Conservation (phyloP, 495 filamentous ascomycete species). For the Glarea lozoyensis region DNA sequence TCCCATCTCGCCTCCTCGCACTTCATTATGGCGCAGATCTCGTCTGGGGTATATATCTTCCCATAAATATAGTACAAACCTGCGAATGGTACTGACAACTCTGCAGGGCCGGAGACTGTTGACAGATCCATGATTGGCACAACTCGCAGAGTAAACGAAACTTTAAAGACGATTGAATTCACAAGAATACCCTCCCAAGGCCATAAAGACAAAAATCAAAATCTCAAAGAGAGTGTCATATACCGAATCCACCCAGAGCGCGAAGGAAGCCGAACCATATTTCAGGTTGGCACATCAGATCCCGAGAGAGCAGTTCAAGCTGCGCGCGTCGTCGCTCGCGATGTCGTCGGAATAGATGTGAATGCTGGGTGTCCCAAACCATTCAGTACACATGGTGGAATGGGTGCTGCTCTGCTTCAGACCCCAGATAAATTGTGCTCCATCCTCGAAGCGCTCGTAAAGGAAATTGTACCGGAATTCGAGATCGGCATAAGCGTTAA, state of each 20-base stretch:
- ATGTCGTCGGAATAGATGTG: conserved; percentile 91
- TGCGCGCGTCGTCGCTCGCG: conserved; percentile 68
- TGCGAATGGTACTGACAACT: conserved; percentile 3
- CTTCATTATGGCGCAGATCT: conserved; percentile 94
- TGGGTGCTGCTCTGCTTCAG: conserved; percentile 84
- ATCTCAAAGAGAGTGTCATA: conserved; percentile 60
- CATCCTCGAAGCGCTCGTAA: conserved; percentile 74
- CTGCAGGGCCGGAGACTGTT: conserved; percentile 77
- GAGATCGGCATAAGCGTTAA: conserved; percentile 92
- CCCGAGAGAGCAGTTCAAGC: conserved; percentile 76
- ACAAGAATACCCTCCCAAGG: conserved; percentile 64
- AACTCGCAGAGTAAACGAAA: conserved; percentile 61
- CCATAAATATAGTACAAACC: background rate
- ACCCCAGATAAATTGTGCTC: conserved; percentile 73
- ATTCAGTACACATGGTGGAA: conserved; percentile 82
- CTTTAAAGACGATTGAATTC: conserved; percentile 73
- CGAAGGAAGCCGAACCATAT: conserved; percentile 68
- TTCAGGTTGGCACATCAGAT: conserved; percentile 81
- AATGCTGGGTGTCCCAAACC: conserved; percentile 97
- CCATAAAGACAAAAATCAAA: conserved; percentile 29
- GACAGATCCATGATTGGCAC: conserved; percentile 86
- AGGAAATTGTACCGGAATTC: conserved; percentile 62
- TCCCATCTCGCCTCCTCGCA: conserved; percentile 78
- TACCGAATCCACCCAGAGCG: conserved; percentile 71
- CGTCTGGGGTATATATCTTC: conserved; percentile 68